A percentile compares a stretch with the other conserved stretches of the same genome.
Evolutionary conservation across 345 rosid species (phyloP).

Genomic region (Camelina laxa): DNA sequence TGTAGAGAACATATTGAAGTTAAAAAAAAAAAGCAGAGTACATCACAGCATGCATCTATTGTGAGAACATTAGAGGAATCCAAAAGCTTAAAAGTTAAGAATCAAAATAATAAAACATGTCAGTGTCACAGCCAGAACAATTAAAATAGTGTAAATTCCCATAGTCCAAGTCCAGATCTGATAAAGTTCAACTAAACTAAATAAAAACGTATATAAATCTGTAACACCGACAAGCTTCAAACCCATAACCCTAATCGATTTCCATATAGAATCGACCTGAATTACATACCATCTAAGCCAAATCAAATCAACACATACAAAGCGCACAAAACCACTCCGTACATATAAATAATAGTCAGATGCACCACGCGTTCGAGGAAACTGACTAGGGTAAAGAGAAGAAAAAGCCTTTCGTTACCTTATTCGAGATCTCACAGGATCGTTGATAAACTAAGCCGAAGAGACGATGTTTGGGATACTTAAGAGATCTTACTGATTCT

Average conservation of each 20-base stretch:
- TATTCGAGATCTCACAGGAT: background rate
- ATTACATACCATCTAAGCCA: background rate
- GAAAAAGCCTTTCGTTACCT: background rate
- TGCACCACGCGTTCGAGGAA: background rate
- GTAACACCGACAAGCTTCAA: background rate
- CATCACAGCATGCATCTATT: background rate
- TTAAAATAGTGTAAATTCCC: background rate
- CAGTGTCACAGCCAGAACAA: too few species aligned
- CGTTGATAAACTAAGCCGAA: background rate
- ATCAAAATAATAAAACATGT: background rate
- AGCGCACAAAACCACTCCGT: background rate
- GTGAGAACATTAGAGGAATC: background rate
- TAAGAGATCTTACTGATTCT: background rate
- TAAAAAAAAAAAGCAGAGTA: background rate
- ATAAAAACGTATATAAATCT: too few species aligned
- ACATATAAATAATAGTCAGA: background rate
- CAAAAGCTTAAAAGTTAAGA: background rate
- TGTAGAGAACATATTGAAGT: background rate
- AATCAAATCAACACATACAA: background rate
- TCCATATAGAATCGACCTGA: background rate
- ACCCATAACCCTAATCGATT: background rate
- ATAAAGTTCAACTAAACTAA: background rate
- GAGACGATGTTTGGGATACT: background rate
- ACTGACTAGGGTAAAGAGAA: background rate
- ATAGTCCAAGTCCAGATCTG: background rate